Percentiles rank a stretch among this genome's conserved stretches.
These are phyloP conservation scores for Aspergillus vadensis DNA, from an alignment of 2,329 filamentous ascomycete genomes.

Conservation along the genomic window DNA sequence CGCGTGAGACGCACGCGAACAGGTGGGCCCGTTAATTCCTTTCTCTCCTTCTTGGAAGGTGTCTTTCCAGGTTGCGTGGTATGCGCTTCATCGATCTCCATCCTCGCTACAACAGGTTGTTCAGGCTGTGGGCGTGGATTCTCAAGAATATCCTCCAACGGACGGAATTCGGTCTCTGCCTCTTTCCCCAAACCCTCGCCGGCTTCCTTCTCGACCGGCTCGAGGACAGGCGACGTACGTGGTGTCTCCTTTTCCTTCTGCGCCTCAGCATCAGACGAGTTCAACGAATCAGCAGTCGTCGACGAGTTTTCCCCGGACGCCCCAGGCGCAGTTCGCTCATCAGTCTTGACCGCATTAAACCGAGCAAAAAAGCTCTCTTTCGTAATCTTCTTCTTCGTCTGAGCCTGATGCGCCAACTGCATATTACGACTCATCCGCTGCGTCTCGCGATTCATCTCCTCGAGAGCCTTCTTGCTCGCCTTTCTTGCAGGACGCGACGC, in stretches of 20 bases:
- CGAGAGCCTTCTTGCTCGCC: slow-evolving; percentile 89
- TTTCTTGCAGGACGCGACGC: slow-evolving; percentile 70
- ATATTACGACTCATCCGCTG: slow-evolving; percentile 87
- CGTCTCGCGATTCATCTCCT: slow-evolving; percentile 94
- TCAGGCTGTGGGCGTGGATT: slow-evolving; percentile 27
- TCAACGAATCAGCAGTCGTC: slow-evolving; percentile 54
- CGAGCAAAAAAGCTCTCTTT: slow-evolving; percentile 79
- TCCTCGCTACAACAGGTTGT: slow-evolving; percentile 8
- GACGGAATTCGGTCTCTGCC: slow-evolving; percentile 32
- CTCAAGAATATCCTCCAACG: slow-evolving; percentile 40
- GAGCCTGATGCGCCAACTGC: slow-evolving; percentile 86
- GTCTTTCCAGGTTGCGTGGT: slow-evolving; percentile 26
- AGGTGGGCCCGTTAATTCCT: slow-evolving; percentile 32
- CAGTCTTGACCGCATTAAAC: slow-evolving; percentile 70
- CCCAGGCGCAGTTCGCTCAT: slow-evolving; percentile 25
- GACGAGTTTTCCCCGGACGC: slow-evolving; percentile 35
- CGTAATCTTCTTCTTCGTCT: slow-evolving; percentile 86
- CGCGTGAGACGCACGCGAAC: slow-evolving; percentile 47
- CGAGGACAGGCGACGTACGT: slow-evolving; percentile 65
- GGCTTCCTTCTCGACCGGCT: slow-evolving; percentile 22
- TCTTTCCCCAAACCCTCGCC: background rate
- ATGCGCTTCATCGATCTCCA: slow-evolving; percentile 17
- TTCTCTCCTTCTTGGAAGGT: slow-evolving; percentile 31
- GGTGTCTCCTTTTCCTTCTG: slow-evolving; percentile 61
- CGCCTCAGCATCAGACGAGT: slow-evolving; percentile 47